Evolutionary conservation across 352 stramenopile genomes (phyloP).

Genomic region (Thalassiosira ordinaria): DNA sequence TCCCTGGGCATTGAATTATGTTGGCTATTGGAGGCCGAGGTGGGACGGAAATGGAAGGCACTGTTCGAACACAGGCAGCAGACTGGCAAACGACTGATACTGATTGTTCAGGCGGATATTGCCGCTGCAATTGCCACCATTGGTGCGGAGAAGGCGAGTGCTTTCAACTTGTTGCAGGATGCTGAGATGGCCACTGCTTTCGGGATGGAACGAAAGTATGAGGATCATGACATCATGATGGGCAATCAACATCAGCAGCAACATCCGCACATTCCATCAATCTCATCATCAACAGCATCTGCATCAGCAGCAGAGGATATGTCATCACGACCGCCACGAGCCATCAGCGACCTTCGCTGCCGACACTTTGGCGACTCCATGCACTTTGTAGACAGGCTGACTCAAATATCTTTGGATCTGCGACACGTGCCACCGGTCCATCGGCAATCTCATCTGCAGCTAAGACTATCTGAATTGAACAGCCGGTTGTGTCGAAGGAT

Average conservation of each 20-base stretch:
- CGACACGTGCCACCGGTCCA: slow-evolving; percentile 57
- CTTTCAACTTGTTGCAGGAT: slow-evolving; percentile 85
- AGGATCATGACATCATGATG: not conserved
- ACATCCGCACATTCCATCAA: too few relatives aligned
- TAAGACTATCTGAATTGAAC: slow-evolving; percentile 77
- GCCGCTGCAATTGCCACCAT: slow-evolving; percentile 77
- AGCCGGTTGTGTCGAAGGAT: slow-evolving; percentile 75
- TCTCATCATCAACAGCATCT: slow-evolving; percentile 7
- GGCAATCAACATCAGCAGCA: slow-evolving; percentile 5
- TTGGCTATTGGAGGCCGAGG: slow-evolving; percentile 85
- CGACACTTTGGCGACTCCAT: slow-evolving; percentile 86
- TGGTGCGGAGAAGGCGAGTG: slow-evolving; percentile 74
- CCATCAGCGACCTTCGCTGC: slow-evolving; percentile 77
- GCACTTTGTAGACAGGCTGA: slow-evolving; percentile 83
- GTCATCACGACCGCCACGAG: slow-evolving; percentile 52
- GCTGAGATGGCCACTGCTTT: slow-evolving; percentile 82
- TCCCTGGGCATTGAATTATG: slow-evolving; percentile 83
- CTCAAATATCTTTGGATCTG: slow-evolving; percentile 81
- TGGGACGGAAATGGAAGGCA: slow-evolving; percentile 81
- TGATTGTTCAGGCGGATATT: slow-evolving; percentile 82
- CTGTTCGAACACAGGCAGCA: slow-evolving; percentile 85
- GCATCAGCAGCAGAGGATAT: slow-evolving; percentile 1
- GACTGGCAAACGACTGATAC: slow-evolving; percentile 78
- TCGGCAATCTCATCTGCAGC: slow-evolving; percentile 57
- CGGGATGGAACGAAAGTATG: slow-evolving; percentile 61